Evolutionary conservation across 208 protist genomes (phyloP).

Genomic region (Naegleria gruberi): DNA sequence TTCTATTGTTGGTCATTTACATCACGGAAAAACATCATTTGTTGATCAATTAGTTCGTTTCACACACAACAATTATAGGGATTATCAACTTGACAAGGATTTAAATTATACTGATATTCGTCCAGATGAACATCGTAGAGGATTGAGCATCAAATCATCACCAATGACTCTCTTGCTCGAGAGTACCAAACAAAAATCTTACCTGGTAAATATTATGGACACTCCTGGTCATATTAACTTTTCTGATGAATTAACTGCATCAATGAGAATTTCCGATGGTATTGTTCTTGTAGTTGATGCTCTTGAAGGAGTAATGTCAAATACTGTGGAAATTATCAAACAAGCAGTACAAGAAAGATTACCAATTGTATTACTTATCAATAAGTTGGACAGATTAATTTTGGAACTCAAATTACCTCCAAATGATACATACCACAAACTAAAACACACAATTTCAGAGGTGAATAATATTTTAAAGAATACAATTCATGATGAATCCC

Average conservation of each 20-base stretch:
- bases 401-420: constrained; percentile 97
- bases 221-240: constrained; percentile 97
- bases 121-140: constrained; percentile 59
- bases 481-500: neutral
- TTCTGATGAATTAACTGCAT: constrained; percentile 80
- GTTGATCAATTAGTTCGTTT: constrained; percentile 70
- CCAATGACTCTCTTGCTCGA: constrained; percentile 66
- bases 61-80: constrained; percentile 58
- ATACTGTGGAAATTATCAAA: constrained; percentile 68
- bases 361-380: constrained; percentile 82
- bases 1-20: constrained; percentile 79
- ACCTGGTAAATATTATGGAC: constrained; percentile 92
- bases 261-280: constrained; percentile 86
- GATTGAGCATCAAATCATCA: constrained; percentile 61
- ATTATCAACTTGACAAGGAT: neutral
- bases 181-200: constrained; percentile 53
- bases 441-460: constrained; percentile 85
- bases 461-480: constrained; percentile 81
- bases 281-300: constrained; percentile 92
- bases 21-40: constrained; percentile 95
- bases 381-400: constrained; percentile 96
- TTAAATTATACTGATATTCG: constrained; percentile 52
- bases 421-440: constrained; percentile 94
- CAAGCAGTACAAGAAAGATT: constrained; percentile 68
- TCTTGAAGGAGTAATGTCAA: constrained; percentile 81